Conservation (phyloP, 331 rosid species). For the Erythrophleum ivorense region DNA sequence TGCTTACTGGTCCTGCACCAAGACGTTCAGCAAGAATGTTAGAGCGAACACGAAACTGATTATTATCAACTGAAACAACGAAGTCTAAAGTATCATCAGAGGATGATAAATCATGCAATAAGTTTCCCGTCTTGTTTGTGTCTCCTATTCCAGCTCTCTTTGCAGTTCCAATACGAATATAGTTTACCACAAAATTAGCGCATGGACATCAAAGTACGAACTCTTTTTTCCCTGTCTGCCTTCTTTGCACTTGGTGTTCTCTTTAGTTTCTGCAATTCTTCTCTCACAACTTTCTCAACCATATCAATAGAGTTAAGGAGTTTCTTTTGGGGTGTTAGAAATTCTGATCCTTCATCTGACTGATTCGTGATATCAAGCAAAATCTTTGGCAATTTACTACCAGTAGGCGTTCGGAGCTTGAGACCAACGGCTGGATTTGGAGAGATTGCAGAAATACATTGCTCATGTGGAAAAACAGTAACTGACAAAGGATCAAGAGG, state of each 20-base stretch:
- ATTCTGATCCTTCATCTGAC: slow-evolving; percentile 47
- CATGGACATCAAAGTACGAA: slow-evolving; percentile 82
- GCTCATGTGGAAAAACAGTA: slow-evolving; percentile 50
- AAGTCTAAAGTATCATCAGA: slow-evolving; percentile 43
- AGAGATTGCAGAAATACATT: slow-evolving; percentile 31
- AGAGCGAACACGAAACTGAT: background rate
- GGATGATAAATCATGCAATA: slow-evolving; percentile 32
- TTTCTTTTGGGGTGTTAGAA: slow-evolving; percentile 82
- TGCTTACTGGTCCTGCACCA: slow-evolving; percentile 28
- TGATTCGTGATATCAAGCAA: slow-evolving; percentile 49
- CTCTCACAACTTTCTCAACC: slow-evolving; percentile 69
- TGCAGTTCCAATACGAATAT: no score
- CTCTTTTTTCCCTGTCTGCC: slow-evolving; percentile 74
- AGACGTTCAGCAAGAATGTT: slow-evolving; percentile 34
- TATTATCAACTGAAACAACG: background rate
- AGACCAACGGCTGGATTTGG: slow-evolving; percentile 39
- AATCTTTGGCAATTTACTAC: slow-evolving; percentile 63
- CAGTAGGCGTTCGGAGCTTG: slow-evolving; percentile 46
- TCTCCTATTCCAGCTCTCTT: background rate
- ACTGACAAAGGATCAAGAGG: slow-evolving; percentile 39
- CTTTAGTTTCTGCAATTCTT: slow-evolving; percentile 68
- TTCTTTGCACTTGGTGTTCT: slow-evolving; percentile 73
- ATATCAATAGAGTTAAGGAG: slow-evolving; percentile 67
- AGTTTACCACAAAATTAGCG: slow-evolving; percentile 49
- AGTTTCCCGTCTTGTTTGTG: slow-evolving; percentile 1